Evolutionary conservation across 1,139 yeast genomes (phyloP), one percentile per base, ranked within the genome.

Genomic region (Insectozyma bohioensis): DNA sequence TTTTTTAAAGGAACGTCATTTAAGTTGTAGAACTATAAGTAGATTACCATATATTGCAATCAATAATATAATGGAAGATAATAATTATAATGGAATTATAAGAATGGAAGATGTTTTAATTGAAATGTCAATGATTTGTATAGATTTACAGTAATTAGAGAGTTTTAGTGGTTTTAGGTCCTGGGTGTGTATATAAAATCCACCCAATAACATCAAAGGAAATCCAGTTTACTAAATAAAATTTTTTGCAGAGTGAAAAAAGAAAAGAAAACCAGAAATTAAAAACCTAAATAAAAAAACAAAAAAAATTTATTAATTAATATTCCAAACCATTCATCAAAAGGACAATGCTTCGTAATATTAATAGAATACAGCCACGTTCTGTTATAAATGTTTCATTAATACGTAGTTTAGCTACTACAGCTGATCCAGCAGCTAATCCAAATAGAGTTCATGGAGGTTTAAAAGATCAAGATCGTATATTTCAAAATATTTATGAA

Each of bases 401-500:
- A 17, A 39, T 39, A 42, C 65, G 72, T 50, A 47, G 60, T 24
- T 61, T 67, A 47, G 74, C 74, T 26, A 67, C 73, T 34, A 59
- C 56, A 33, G 72, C 72, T 21, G 74, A 67, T 46, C 59, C 67
- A 26, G 71, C 71, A 12, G 63, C 73, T 37, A 67, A 59, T 42
- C 80, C 82, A 20, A 74, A 80, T 50, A 65, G 83, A 49, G 63
- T 69, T 16, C 80, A 83, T 50, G 95, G 95, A 20, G 90, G 88
- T 9, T 72, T 85, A 45, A 72, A 73, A 49, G 95, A 85, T 63
- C 80, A 77, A 56, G 95, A 85, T 62, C 80, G 95, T 51, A 85
- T 85, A 47, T 85, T 85, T 61, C 95, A 85, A 63, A 85, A 85
- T 58, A 69, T 85, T 28, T 84, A 85, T 58, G 80, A 79, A 30